These are phyloP conservation scores for Amanita pallidorosea DNA, from an alignment of 768 basidiomycete genomes.

Conservation along the genomic window DNA sequence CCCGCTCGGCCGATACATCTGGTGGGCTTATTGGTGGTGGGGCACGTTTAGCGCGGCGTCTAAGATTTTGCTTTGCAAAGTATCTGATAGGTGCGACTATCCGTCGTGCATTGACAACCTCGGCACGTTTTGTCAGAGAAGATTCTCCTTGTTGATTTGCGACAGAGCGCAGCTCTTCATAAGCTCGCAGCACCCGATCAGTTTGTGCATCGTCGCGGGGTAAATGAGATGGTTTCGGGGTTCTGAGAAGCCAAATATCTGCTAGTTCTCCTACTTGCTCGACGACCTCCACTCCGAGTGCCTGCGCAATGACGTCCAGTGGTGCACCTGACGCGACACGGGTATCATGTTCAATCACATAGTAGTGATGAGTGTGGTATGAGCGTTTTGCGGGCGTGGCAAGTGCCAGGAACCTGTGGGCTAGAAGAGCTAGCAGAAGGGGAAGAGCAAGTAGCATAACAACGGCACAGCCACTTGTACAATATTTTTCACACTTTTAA, in stretches of 20 bases:
- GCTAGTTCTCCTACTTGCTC: conserved; percentile 78
- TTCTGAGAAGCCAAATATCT: conserved; percentile 77
- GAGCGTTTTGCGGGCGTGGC: conserved; percentile 35
- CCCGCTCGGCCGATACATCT: conserved; percentile 26
- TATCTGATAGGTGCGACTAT: conserved; percentile 48
- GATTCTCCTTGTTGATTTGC: conserved; percentile 12
- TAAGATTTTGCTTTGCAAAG: conserved; percentile 52
- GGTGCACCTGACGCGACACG: conserved; percentile 27
- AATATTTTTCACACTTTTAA: neutral
- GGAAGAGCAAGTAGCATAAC: conserved; percentile 20
- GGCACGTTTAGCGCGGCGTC: conserved; percentile 63
- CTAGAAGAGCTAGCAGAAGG: conserved; percentile 22
- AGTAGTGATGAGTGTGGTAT: conserved; percentile 71
- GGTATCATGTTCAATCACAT: conserved; percentile 62
- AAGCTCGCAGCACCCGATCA: conserved; percentile 41
- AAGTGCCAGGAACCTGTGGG: conserved; percentile 18
- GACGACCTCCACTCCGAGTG: conserved; percentile 75
- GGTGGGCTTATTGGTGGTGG: conserved; percentile 46
- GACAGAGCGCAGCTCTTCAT: conserved; percentile 31
- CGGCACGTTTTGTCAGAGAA: conserved; percentile 28
- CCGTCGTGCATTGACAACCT: conserved; percentile 27
- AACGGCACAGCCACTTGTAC: conserved; percentile 8
- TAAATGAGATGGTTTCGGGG: conserved; percentile 24
- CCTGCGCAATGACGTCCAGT: conserved; percentile 44
- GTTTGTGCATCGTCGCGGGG: conserved; percentile 19